Conservation (phyloP, 2,329 filamentous ascomycete genomes). For the Monascus ruber region DNA sequence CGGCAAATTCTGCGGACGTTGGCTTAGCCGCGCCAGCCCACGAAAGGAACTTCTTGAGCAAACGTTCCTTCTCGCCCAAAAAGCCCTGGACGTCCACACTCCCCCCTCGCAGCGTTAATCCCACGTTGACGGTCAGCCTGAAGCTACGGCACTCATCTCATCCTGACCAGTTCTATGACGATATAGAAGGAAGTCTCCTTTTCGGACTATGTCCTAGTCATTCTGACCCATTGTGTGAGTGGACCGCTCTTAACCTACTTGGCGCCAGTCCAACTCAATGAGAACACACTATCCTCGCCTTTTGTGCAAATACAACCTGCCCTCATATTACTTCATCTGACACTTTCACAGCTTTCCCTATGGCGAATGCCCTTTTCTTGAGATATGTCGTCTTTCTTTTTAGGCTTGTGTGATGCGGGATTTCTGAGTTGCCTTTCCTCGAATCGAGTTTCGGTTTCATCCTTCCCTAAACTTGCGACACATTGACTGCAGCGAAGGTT, state of each 20-base stretch:
- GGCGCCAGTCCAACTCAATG: no score
- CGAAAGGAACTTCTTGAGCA: not conserved
- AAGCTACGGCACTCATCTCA: not conserved
- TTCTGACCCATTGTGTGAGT: not conserved
- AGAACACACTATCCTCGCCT: no score
- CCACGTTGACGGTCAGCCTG: not conserved
- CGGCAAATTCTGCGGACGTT: not conserved
- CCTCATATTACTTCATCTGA: no score
- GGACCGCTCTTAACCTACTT: not conserved
- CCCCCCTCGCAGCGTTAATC: not conserved
- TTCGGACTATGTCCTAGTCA: not conserved
- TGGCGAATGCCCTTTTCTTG: constrained; percentile 30
- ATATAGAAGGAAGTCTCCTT: not conserved
- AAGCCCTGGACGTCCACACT: not conserved
- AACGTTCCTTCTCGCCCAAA: not conserved
- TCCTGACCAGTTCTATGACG: not conserved
- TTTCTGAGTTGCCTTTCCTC: constrained; percentile 27
- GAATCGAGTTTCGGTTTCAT: constrained; percentile 19
- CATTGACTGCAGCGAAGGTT: constrained; percentile 9
- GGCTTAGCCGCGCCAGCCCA: not conserved
- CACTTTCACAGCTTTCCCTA: constrained; percentile 17
- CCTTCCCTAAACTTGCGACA: constrained; percentile 11
- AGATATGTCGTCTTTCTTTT: constrained; percentile 36
- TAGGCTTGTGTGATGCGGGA: constrained; percentile 32
- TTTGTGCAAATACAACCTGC: no score